Evolutionary conservation across 495 filamentous ascomycete species (phyloP), one percentile per base, ranked within the genome.

Genomic region (Aspergillus taichungensis): DNA sequence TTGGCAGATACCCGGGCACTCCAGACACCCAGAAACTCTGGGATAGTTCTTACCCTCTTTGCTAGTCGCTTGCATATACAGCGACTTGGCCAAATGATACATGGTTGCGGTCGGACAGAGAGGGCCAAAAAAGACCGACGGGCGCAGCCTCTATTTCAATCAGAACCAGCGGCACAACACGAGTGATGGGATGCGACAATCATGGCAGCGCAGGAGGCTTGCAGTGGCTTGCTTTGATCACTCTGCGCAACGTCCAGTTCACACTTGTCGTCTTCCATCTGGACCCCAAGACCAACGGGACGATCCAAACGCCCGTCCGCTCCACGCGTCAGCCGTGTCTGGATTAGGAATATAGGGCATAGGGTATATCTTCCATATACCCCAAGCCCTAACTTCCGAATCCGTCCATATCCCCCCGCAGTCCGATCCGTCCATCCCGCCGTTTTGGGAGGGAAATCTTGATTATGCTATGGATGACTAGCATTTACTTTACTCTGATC

Each of bases 61-160:
- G 63, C 87, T 89, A 10, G 90, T 97, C 43, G 88, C 89, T 49
- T 94, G 83, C 38, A 88, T 77, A 71, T 98, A 98, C 34, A 98
- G 72, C 51, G 86, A 88, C 69, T 95, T 96, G 58, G 89, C 83
- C 48, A 98, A 80, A 66, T 97, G 92, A 68, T 97, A 98, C 92
- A 98, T 97, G 50, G 57, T 74, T 60, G 54, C 37, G 40, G 39
- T 56, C 35, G 46, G 43, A 24, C 18, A 24, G 18, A 24, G 18
- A 45, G 32, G 34, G 8, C 10, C 37, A 40, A 39, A 36, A 49
- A 38, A 39, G 42, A n/a, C 43, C 30, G 42, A 45, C 33, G 32
- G 30, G 18, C 42, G 28, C 28, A 12, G 34, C 30, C 43, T 30
- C 43, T 31, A 42, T 42, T 40, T 43, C 43, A 24, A 51, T 55